Evolutionary conservation across 2,329 filamentous ascomycete genomes (phyloP), one percentile per base, ranked within the genome.

Genomic region (Tolypocladium ophioglossoides): DNA sequence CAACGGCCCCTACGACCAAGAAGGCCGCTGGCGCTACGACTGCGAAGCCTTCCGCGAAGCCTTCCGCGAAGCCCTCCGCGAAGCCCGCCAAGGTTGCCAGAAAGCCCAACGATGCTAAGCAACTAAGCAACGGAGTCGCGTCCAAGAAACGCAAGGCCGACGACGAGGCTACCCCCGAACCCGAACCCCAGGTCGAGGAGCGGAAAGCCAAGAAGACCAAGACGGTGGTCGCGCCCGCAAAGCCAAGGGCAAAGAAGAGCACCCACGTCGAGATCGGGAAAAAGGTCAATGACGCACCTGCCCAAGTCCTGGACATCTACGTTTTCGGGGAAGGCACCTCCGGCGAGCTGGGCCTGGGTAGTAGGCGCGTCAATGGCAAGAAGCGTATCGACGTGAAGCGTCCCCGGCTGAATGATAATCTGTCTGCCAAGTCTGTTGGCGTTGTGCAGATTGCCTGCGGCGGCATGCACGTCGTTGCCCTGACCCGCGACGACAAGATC

Each of bases 271-370:
- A 49, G 20, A 52, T 54, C 12, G 54, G 54, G 0, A 52, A 44
- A 22, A 54, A 52, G 34, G 39, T 59, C 40, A 61, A 61, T 40
- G 50, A 55, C 18, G 56, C 79, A 18, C 86, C 86, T 5, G 81
- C 76, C 0, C 70, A 82, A 59, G 73, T 76, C 30, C 77, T 94
- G 55, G 83, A 91, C 63, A 75, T 94, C 56, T 92, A 85, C 64
- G 86, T 91, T 52, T 92, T 89, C 62, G 89, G 89, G 52, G 87
- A 90, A 68, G 89, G 88, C 39, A 80, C 80, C 57, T 84, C 83
- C n/a, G 89, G 89, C 61, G 89, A 95, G 72, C 84, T 95, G 47
- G 89, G 89, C 39, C 80, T 95, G 20, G 89, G 89, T 49, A 82
- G 78, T 57, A 83, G 82, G 65, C 75, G 64, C 39, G 82, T 82